Evolutionary conservation across 1,284 basidiomycete species (phyloP).

Genomic region (Cryptococcus sp.): DNA sequence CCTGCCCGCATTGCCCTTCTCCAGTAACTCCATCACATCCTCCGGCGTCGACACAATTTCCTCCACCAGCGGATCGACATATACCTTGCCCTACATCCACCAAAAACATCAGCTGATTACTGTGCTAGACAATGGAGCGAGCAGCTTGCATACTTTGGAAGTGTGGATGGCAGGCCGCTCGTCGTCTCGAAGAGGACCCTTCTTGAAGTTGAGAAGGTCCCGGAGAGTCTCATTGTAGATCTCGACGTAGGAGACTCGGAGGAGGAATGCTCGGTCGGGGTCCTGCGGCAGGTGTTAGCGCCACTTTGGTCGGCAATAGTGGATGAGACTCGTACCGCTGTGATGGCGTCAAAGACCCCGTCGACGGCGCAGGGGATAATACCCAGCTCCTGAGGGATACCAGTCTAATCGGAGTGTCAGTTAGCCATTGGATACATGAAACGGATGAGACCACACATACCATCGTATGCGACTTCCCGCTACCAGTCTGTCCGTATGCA

Average conservation of each 20-base stretch:
- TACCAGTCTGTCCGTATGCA: conserved; percentile 53
- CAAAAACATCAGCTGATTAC: conserved; percentile 1
- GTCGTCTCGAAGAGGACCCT: conserved; percentile 35
- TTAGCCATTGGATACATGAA: background rate
- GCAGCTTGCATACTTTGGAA: conserved; percentile 33
- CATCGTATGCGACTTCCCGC: conserved; percentile 54
- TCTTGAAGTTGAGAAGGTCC: conserved; percentile 52
- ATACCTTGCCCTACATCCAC: conserved; percentile 47
- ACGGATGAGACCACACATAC: conserved; percentile 14
- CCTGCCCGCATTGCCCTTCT: conserved; percentile 53
- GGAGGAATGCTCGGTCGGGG: conserved; percentile 46
- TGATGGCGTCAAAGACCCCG: conserved; percentile 55
- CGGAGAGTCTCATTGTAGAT: conserved; percentile 60
- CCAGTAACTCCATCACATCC: conserved; percentile 54
- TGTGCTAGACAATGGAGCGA: background rate
- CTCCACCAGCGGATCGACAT: conserved; percentile 54
- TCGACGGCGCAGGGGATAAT: conserved; percentile 57
- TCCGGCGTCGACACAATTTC: conserved; percentile 54
- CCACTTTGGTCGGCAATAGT: background rate
- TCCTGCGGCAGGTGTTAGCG: conserved; percentile 25
- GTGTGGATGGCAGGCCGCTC: conserved; percentile 47
- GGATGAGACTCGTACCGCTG: conserved; percentile 34
- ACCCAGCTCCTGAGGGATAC: conserved; percentile 53
- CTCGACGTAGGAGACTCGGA: conserved; percentile 58
- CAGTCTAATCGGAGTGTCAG: conserved; percentile 36